Conservation (phyloP, 768 basidiomycete species). For the Rhodosporidiobolus sp. region DNA sequence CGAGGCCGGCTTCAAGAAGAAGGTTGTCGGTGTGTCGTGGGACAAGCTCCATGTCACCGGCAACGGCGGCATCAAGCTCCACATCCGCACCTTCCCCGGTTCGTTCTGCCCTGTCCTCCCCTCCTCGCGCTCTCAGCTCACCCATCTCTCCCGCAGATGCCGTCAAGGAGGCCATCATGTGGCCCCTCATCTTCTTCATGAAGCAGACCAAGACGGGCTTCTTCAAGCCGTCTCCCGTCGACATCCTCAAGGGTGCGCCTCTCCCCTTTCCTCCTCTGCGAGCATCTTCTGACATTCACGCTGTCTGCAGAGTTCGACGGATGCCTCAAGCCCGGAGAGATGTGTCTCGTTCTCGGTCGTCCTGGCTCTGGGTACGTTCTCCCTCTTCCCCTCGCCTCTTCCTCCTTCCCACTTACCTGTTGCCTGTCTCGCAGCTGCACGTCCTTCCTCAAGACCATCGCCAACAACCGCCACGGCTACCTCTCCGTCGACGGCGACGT, state of each 20-base stretch:
- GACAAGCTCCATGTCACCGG: slow-evolving; percentile 48
- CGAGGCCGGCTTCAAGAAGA: slow-evolving; percentile 50
- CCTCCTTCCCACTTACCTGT: background rate
- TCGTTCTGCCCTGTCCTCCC: no score
- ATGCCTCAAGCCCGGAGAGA: slow-evolving; percentile 62
- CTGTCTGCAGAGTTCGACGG: slow-evolving; percentile 61
- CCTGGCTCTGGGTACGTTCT: slow-evolving; percentile 30
- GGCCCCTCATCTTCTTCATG: slow-evolving; percentile 59
- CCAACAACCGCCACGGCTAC: slow-evolving; percentile 70
- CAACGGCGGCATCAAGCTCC: slow-evolving; percentile 51
- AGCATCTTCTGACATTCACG: background rate
- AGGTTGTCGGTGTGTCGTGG: slow-evolving; percentile 49
- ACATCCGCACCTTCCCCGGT: slow-evolving; percentile 50
- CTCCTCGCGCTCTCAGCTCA: no score
- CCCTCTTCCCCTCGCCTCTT: background rate
- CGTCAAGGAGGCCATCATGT: slow-evolving; percentile 58
- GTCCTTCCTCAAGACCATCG: slow-evolving; percentile 74
- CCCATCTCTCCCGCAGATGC: no score
- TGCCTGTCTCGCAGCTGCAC: slow-evolving; percentile 56
- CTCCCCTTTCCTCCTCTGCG: no score
- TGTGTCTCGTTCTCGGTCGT: slow-evolving; percentile 60
- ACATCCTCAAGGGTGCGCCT: slow-evolving; percentile 53
- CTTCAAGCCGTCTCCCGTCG: slow-evolving; percentile 61
- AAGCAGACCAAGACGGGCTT: slow-evolving; percentile 50
- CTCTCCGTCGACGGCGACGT: slow-evolving; percentile 67